phyloP scores from a whole-genome alignment of 257 asterid genomes.

The Echium plantagineum region DNA sequence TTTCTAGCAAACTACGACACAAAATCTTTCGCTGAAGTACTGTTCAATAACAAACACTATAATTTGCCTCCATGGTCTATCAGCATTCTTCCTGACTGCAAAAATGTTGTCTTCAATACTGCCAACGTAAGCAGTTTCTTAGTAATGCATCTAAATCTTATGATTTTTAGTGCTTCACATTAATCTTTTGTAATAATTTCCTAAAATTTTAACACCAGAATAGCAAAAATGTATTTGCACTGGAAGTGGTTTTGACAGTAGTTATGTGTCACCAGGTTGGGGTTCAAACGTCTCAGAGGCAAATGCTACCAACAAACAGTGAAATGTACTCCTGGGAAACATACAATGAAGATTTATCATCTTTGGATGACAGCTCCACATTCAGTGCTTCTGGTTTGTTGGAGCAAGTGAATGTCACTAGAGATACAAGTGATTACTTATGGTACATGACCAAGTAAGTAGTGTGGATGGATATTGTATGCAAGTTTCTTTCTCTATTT shows the following conservation, averaged over 20 bases:
- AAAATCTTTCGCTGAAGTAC: conserved; percentile 5
- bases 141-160: not conserved
- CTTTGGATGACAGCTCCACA: conserved; percentile 8
- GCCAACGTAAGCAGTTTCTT: conserved; percentile 9
- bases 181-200: not conserved
- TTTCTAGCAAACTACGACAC: conserved; percentile 11
- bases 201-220: too few relatives aligned
- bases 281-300: conserved; percentile 5
- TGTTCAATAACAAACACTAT: conserved; percentile 9
- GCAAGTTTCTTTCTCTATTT: not conserved
- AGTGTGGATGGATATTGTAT: not conserved
- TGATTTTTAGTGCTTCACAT: not conserved
- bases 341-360: conserved; percentile 8
- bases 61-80: conserved; percentile 11
- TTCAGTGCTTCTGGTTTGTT: conserved; percentile 10
- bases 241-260: not conserved
- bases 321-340: conserved; percentile 11
- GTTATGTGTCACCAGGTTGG: conserved; percentile 2
- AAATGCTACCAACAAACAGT: conserved; percentile 11
- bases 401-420: conserved; percentile 12
- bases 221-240: not conserved
- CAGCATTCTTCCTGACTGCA: conserved; percentile 13
- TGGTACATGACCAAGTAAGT: conserved; percentile 24
- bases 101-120: conserved; percentile 11
- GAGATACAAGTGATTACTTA: conserved; percentile 11